Evolutionary conservation across 2,329 filamentous ascomycete genomes (phyloP).

Genomic region (Aspergillus sp.): DNA sequence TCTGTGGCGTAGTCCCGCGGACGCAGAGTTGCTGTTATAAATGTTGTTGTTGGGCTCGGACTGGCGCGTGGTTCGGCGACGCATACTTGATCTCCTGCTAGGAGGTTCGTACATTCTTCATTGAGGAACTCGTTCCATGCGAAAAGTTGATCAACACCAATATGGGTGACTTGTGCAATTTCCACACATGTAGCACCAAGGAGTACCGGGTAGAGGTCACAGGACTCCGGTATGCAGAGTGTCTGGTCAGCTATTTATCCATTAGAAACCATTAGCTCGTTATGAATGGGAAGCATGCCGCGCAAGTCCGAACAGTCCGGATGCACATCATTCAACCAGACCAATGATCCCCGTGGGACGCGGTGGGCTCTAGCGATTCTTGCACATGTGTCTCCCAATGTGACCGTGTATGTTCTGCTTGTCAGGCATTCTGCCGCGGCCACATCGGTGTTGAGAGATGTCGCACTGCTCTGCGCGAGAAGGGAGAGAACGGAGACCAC

Average conservation of each 20-base stretch:
- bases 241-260: neutral
- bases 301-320: conserved; percentile 7
- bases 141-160: neutral
- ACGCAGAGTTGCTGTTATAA: neutral
- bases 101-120: conserved; percentile 11
- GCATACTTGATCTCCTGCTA: conserved; percentile 9
- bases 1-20: conserved; percentile 3
- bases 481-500: neutral
- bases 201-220: conserved; percentile 1
- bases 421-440: neutral
- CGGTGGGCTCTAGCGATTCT: neutral
- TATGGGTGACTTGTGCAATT: neutral
- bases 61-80: neutral
- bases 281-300: neutral
- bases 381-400: conserved; percentile 4
- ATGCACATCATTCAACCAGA: conserved; percentile 1
- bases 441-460: neutral
- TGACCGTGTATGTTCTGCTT: neutral
- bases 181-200: conserved; percentile 1
- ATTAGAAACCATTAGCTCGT: neutral
- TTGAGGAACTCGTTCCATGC: conserved; percentile 13
- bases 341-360: neutral
- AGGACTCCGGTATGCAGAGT: conserved; percentile 3
- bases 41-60: neutral
- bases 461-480: neutral